A percentile compares a stretch with the other conserved stretches of the same genome.
Evolutionary conservation across 2,329 filamentous ascomycete species (phyloP).

Genomic region (Coniochaeta sp.): DNA sequence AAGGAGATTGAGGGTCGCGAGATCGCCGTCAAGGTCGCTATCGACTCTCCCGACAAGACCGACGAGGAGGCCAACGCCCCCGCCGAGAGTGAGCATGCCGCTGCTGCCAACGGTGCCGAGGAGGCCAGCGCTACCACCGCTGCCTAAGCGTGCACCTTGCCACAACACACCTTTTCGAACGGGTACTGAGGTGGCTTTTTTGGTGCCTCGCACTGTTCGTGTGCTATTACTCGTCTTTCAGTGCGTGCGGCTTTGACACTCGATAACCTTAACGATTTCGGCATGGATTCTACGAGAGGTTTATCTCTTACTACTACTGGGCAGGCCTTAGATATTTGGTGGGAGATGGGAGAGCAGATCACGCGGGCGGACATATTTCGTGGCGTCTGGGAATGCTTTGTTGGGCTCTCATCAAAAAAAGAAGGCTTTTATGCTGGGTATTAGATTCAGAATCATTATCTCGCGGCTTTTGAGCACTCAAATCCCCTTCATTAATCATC

Average conservation of each 20-base stretch:
- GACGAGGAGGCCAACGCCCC: constrained; percentile 70
- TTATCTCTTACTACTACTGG: constrained; percentile 9
- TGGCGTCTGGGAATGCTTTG: constrained; percentile 18
- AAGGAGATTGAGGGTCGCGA: constrained; percentile 98
- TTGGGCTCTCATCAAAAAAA: constrained; percentile 11
- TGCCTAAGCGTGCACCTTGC: constrained; percentile 18
- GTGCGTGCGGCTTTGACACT: neutral
- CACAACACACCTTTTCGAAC: neutral
- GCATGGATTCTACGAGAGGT: constrained; percentile 19
- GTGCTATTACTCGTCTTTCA: neutral
- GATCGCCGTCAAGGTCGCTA: constrained; percentile 99
- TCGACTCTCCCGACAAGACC: constrained; percentile 96
- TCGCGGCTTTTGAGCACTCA: constrained; percentile 20
- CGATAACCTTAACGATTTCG: constrained; percentile 14
- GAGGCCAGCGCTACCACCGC: constrained; percentile 14
- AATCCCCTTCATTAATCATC: constrained; percentile 17
- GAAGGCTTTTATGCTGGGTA: constrained; percentile 11
- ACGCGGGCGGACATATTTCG: constrained; percentile 16
- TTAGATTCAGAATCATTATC: constrained; percentile 25
- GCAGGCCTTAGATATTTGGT: constrained; percentile 12
- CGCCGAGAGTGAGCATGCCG: constrained; percentile 30
- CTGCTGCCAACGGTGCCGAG: constrained; percentile 26
- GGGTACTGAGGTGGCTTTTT: neutral
- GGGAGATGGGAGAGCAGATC: constrained; percentile 12
- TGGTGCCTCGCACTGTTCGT: neutral